These are phyloP conservation scores for Fragaria iinumae DNA, from an alignment of 306 rosid genomes.

Conservation along the genomic window DNA sequence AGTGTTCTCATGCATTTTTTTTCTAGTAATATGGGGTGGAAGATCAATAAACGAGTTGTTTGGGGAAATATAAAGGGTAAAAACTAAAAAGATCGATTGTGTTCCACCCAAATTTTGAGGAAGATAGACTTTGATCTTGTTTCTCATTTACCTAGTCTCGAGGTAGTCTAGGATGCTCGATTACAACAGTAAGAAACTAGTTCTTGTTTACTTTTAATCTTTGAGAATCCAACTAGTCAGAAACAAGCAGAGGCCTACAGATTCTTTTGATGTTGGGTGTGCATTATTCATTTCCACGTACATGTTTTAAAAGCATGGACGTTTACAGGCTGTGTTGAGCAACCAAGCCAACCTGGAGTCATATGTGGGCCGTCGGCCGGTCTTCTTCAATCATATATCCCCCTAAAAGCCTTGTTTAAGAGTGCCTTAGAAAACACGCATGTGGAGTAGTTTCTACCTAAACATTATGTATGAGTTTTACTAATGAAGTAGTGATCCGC, in stretches of 20 bases:
- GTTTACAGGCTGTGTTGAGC: slow-evolving; percentile 50
- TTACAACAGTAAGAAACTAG: background rate
- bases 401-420: background rate
- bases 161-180: no score
- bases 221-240: background rate
- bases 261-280: background rate
- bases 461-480: background rate
- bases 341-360: slow-evolving; percentile 43
- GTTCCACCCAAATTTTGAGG: background rate
- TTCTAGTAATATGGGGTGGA: background rate
- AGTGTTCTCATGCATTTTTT: background rate
- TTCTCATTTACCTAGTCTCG: background rate
- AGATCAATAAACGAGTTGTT: background rate
- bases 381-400: slow-evolving; percentile 3
- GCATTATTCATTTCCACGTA: background rate
- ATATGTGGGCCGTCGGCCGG: slow-evolving; percentile 23
- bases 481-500: background rate
- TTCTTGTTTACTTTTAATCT: background rate
- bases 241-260: background rate
- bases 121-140: background rate
- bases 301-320: background rate
- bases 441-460: background rate
- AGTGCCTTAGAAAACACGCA: background rate
- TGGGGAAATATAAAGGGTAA: background rate
- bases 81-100: background rate